Conservation (phyloP, 139 green algal species). For the Parachlorella kessleri region DNA sequence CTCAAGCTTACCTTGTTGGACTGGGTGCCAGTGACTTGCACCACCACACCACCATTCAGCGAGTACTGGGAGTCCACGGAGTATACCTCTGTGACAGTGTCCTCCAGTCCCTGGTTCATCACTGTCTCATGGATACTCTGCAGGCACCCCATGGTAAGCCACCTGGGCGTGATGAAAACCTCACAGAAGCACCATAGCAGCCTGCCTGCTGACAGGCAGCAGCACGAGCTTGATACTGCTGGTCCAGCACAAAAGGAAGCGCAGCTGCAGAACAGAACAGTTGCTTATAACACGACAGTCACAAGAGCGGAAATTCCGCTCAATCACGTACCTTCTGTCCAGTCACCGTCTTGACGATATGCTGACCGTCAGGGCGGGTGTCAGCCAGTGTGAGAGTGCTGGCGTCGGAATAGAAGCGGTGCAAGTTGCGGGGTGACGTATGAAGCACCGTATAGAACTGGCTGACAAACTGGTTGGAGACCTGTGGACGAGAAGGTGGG, state of each 20-base stretch:
- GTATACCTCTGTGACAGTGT: constrained; percentile 63
- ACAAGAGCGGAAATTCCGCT: too few relatives aligned
- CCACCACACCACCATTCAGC: constrained; percentile 69
- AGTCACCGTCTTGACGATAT: constrained; percentile 16
- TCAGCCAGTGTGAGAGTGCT: constrained; percentile 67
- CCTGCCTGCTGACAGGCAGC: too few relatives aligned
- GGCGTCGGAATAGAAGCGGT: constrained; percentile 88
- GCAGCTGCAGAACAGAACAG: too few relatives aligned
- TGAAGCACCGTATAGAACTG: constrained; percentile 89
- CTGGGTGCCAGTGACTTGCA: constrained; percentile 78
- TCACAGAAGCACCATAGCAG: too few relatives aligned
- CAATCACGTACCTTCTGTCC: constrained; percentile 31
- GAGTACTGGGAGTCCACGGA: constrained; percentile 83
- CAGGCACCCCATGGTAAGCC: too few relatives aligned
- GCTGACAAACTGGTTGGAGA: constrained; percentile 82
- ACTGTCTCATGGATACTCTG: constrained; percentile 86
- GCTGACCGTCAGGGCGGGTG: constrained; percentile 24
- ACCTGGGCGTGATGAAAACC: too few relatives aligned
- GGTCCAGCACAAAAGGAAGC: too few relatives aligned
- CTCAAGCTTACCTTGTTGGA: constrained; percentile 47
- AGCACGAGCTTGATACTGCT: too few relatives aligned
- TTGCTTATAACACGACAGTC: too few relatives aligned
- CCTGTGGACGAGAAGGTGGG: constrained; percentile 33
- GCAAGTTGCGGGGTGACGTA: constrained; percentile 63
- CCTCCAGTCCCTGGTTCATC: constrained; percentile 57